Evolutionary conservation across 2,329 filamentous ascomycete genomes (phyloP).

Genomic region (Pseudogymnoascus sp.): DNA sequence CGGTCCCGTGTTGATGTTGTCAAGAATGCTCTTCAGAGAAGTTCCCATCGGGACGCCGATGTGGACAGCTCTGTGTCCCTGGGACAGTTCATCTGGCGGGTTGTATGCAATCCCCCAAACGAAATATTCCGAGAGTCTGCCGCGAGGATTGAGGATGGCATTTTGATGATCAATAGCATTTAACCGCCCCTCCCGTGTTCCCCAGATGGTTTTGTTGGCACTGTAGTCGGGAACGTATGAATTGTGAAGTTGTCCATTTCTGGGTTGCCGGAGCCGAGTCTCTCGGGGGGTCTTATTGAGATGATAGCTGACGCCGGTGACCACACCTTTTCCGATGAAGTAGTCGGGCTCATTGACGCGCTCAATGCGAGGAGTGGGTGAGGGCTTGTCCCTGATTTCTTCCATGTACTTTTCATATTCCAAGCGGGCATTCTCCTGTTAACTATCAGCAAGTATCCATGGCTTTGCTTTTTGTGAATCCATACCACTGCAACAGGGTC

Average conservation of each 20-base stretch:
- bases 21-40: neutral
- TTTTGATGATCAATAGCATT: neutral
- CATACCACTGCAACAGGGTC: neutral
- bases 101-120: neutral
- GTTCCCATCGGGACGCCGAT: neutral
- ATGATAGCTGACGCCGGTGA: neutral
- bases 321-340: neutral
- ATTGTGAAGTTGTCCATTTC: neutral
- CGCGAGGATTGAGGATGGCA: neutral
- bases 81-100: neutral
- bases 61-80: neutral
- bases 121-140: conserved; percentile 3
- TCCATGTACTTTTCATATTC: neutral
- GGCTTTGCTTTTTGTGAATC: neutral
- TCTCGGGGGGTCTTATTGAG: neutral
- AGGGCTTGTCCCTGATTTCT: neutral
- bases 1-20: neutral
- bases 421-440: neutral
- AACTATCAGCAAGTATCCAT: neutral
- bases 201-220: neutral
- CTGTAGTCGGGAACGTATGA: neutral
- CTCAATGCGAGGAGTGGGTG: neutral
- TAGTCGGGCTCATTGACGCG: neutral
- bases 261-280: neutral
- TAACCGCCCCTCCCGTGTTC: neutral